Base-by-base conservation (phyloP, 2,329 filamentous ascomycete species). In the Diaporthe batatas region DNA sequence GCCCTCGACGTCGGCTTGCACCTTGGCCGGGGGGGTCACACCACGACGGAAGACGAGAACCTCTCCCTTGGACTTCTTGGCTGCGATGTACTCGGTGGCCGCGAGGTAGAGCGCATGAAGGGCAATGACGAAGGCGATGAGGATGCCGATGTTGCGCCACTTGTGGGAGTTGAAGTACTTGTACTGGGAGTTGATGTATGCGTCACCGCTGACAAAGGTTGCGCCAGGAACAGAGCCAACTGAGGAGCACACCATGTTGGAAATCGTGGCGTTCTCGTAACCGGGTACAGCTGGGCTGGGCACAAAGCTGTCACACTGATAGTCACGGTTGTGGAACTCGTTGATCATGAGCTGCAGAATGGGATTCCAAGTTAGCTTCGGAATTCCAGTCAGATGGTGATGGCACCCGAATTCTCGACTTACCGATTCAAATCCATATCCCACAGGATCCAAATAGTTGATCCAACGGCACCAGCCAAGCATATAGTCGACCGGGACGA, bases 391-490 rank as follows among this genome's bases (percentile, higher is more conserved):
- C 36, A 11, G 23, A n/a, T 21, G 11, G 6, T 34, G 11, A 11
- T 18, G 10, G 11, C 18, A 23, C 18, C 36, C 11, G 7, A 5
- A 23, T 18, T n/a, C 10, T 42, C 11, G 1, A 51, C 59, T 65
- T 34, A 97, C 86, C 0, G 91, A 85, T 80, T 97, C 94, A 78
- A 97, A 97, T 0, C 91, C 90, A 76, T 97, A 97, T 1, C 90
- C 90, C 11, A 97, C 88, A 3, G 94, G 93, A 74, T 96, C 91
- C 51, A 96, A 84, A 79, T 94, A 96, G 79, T 92, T 93, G 74
- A 97, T 90, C 94, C 94, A 97, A 73, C 91, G 87, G 77, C 92
- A 93, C 94, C 94, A 97, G 1, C 85, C 89, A 8, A 92, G 87
- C 92, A 94, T 96, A 82, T 96, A 90, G 71, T 84, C 81, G 77